Percentiles rank a stretch among this genome's conserved stretches.
Conservation (phyloP, 345 rosid species). For the Lepidium aucheri region DNA sequence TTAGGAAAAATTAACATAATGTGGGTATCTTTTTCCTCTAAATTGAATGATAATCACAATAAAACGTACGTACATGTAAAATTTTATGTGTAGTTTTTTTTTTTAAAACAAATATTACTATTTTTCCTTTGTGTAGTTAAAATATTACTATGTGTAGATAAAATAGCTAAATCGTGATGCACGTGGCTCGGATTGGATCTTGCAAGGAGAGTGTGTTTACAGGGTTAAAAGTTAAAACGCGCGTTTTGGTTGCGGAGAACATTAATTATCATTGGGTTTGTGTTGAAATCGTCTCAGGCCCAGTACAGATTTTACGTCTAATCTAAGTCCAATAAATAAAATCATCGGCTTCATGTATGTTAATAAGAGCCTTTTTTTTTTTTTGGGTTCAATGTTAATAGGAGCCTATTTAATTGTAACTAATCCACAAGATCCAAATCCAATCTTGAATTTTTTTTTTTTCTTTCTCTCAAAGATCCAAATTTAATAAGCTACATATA, state of each 20-base stretch:
- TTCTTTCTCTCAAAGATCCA: too few species aligned
- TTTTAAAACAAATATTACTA: too few species aligned
- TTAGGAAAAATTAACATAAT: slow-evolving; percentile 4
- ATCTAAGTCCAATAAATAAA: not conserved
- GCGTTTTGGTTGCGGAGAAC: not conserved
- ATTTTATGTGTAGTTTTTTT: too few species aligned
- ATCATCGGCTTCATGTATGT: slow-evolving; percentile 8
- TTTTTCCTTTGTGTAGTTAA: not conserved
- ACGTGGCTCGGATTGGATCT: slow-evolving; percentile 26
- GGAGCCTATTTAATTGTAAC: too few species aligned
- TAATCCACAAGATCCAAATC: too few species aligned
- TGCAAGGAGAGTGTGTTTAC: not conserved
- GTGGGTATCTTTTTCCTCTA: not conserved
- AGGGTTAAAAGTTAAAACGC: not conserved
- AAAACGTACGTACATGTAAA: too few species aligned
- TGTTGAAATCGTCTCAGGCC: not conserved
- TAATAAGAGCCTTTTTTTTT: too few species aligned
- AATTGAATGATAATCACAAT: too few species aligned
- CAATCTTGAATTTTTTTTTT: too few species aligned
- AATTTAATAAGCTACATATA: too few species aligned
- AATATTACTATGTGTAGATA: too few species aligned
- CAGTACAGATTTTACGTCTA: not conserved
- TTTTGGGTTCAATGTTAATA: too few species aligned
- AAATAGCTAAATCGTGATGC: slow-evolving; percentile 1
- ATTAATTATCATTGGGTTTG: not conserved